These are phyloP conservation scores for Annona cherimola DNA, from an alignment of 164 flowering plant genomes.

Conservation along the genomic window DNA sequence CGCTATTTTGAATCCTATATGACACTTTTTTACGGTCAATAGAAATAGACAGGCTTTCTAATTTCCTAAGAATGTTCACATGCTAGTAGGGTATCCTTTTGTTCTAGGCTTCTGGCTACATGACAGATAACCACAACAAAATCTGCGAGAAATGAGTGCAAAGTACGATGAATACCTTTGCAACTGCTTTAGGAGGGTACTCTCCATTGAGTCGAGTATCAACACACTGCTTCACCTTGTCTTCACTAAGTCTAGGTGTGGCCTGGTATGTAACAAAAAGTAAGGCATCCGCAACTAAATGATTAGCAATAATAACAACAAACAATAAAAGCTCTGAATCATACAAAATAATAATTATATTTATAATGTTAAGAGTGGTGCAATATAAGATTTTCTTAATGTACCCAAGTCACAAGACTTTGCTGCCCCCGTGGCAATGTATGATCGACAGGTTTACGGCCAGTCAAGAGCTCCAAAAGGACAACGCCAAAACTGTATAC, in stretches of 20 bases:
- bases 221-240: conserved; percentile 82
- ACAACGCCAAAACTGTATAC: conserved; percentile 92
- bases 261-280: conserved; percentile 41
- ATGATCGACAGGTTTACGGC: conserved; percentile 88
- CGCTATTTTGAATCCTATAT: too few relatives aligned
- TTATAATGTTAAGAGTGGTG: neutral
- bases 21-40: too few relatives aligned
- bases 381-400: neutral
- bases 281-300: conserved; percentile 4
- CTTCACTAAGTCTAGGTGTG: conserved; percentile 84
- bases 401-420: conserved; percentile 89
- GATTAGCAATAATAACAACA: neutral
- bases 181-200: conserved; percentile 86
- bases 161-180: conserved; percentile 47
- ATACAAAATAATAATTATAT: too few relatives aligned
- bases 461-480: conserved; percentile 78
- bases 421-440: conserved; percentile 88
- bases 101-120: neutral
- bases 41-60: neutral
- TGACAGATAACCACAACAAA: neutral
- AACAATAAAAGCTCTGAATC: neutral
- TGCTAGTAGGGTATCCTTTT: neutral
- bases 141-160: neutral
- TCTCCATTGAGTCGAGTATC: conserved; percentile 65
- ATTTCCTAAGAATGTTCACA: neutral